These are phyloP conservation scores for Pyrenophora seminiperda DNA, from an alignment of 2,329 filamentous ascomycete genomes.

Conservation along the genomic window DNA sequence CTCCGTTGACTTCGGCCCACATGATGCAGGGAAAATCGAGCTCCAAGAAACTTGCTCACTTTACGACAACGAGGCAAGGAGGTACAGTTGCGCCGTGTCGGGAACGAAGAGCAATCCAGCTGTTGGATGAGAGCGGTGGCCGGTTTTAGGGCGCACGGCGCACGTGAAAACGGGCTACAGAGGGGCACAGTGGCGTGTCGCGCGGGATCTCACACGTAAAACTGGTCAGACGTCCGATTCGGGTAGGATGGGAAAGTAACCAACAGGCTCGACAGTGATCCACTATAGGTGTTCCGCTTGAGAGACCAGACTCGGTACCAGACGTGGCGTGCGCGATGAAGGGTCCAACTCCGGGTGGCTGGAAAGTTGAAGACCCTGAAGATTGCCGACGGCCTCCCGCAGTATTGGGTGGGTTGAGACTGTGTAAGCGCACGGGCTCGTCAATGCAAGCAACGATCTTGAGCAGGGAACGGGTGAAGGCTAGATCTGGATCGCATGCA, in stretches of 20 bases:
- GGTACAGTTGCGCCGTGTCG: slow-evolving; percentile 26
- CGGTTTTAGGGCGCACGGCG: slow-evolving; percentile 24
- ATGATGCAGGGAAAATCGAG: slow-evolving; percentile 52
- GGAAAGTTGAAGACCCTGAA: slow-evolving; percentile 25
- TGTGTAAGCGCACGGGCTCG: slow-evolving; percentile 19
- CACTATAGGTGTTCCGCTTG: slow-evolving; percentile 16
- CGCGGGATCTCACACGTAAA: slow-evolving; percentile 20
- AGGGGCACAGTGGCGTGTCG: slow-evolving; percentile 33
- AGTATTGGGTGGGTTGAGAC: slow-evolving; percentile 17
- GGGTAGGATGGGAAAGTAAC: slow-evolving; percentile 29
- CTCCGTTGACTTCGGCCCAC: slow-evolving; percentile 66
- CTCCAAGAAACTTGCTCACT: slow-evolving; percentile 41
- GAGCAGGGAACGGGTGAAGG: slow-evolving; percentile 13
- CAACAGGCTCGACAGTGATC: slow-evolving; percentile 28
- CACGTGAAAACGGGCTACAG: slow-evolving; percentile 36
- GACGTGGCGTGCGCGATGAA: slow-evolving; percentile 26
- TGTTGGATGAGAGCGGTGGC: slow-evolving; percentile 22
- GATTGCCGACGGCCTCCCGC: slow-evolving; percentile 25
- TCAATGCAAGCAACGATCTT: slow-evolving; percentile 23
- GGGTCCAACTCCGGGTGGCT: slow-evolving; percentile 32
- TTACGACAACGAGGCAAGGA: slow-evolving; percentile 20
- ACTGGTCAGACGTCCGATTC: slow-evolving; percentile 23
- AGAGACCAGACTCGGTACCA: slow-evolving; percentile 21
- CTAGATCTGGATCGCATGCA: slow-evolving; percentile 10
- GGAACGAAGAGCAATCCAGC: slow-evolving; percentile 25